A percentile compares a stretch with the other conserved stretches of the same genome.
Evolutionary conservation across 805 yeast genomes (phyloP).

Genomic region (Wickerhamiella nectarea): DNA sequence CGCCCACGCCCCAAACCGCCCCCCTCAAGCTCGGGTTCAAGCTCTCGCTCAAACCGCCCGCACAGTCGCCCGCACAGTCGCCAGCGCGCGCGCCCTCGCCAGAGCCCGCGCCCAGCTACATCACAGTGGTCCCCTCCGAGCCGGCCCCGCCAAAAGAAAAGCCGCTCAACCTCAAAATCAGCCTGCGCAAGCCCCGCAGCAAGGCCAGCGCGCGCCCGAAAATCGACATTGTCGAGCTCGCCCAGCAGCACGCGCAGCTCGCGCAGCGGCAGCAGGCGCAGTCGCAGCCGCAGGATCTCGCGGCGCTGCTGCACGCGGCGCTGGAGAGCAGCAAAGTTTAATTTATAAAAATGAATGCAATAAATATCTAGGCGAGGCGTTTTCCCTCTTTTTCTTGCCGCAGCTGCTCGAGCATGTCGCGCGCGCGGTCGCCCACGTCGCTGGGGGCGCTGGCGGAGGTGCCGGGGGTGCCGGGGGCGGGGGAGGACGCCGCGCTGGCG

Average conservation of each 20-base stretch:
- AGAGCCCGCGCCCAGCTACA: constrained; percentile 1
- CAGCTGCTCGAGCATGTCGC: constrained; percentile 47
- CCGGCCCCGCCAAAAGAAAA: constrained; percentile 2
- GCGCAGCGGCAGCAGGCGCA: background rate
- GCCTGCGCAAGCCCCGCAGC: constrained; percentile 12
- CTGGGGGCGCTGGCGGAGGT: background rate
- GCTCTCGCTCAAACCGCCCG: background rate
- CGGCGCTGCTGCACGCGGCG: background rate
- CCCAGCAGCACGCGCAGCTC: constrained; percentile 8
- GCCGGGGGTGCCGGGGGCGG: background rate
- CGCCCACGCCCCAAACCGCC: too few relatives aligned
- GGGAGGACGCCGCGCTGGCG: constrained; percentile 14
- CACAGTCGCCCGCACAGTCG: too few relatives aligned
- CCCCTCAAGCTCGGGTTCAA: background rate
- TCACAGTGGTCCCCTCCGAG: constrained; percentile 4
- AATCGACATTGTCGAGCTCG: constrained; percentile 16
- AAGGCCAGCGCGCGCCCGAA: constrained; percentile 18
- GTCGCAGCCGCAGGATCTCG: background rate
- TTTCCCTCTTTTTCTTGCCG: constrained; percentile 25
- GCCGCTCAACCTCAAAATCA: constrained; percentile 16
- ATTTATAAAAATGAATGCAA: background rate
- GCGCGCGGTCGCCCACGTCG: constrained; percentile 43
- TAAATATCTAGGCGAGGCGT: constrained; percentile 4
- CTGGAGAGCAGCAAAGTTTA: background rate
- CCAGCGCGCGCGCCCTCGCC: background rate